Percentiles rank a stretch among this genome's conserved stretches.
phyloP scores from a whole-genome alignment of 495 filamentous ascomycete species.

The Penicillium robsamsonii region DNA sequence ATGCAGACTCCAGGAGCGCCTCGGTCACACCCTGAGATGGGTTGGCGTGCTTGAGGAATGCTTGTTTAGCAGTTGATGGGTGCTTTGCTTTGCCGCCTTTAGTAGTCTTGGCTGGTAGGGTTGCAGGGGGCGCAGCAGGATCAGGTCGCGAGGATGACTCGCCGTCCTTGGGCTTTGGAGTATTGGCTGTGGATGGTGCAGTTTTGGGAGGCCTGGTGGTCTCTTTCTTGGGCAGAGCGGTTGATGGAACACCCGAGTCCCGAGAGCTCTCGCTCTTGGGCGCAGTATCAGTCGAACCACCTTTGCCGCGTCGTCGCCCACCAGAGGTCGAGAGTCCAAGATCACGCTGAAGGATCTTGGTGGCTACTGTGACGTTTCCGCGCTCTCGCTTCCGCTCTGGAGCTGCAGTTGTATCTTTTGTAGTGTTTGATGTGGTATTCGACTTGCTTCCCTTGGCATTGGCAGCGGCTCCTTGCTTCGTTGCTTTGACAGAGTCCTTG shows the following conservation, averaged over 20 bases:
- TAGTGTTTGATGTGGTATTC: conserved; percentile 30
- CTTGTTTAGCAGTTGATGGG: conserved; percentile 64
- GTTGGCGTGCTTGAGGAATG: conserved; percentile 93
- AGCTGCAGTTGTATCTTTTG: conserved; percentile 33
- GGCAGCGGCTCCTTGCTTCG: conserved; percentile 60
- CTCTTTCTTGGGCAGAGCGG: conserved; percentile 36
- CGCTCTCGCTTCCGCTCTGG: conserved; percentile 60
- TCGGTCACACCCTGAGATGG: conserved; percentile 89
- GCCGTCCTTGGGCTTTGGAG: conserved; percentile 27
- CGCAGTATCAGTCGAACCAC: conserved; percentile 31
- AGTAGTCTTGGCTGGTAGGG: conserved; percentile 30
- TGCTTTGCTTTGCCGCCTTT: conserved; percentile 35
- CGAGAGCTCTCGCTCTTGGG: conserved; percentile 28
- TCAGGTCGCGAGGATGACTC: conserved; percentile 28
- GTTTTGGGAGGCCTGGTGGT: conserved; percentile 31
- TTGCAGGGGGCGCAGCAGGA: conserved; percentile 28
- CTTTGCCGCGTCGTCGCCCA: conserved; percentile 46
- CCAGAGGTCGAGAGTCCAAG: conserved; percentile 70
- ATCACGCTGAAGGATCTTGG: conserved; percentile 86
- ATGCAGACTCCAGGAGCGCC: conserved; percentile 65
- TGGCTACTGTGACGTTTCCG: conserved; percentile 71
- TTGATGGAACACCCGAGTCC: conserved; percentile 31
- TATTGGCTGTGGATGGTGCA: conserved; percentile 12
- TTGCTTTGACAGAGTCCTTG: conserved; percentile 77
- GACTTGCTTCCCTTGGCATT: conserved; percentile 30